Evolutionary conservation across 345 rosid species (phyloP), one percentile per base, ranked within the genome.

Genomic region (Euphorbia pulcherrima): DNA sequence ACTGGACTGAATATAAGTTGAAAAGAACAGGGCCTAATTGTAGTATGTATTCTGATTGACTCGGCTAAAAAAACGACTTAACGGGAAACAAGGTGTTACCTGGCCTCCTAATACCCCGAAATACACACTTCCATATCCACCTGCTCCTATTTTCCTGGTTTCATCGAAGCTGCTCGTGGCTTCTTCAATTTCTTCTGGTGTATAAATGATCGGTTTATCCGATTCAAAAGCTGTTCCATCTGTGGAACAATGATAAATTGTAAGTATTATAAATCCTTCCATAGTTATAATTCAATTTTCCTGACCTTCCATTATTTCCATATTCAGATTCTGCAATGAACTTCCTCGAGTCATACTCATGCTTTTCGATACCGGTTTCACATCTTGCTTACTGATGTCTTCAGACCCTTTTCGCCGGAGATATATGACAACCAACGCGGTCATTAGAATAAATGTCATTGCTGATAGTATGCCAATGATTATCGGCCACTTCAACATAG

Each of bases 71-170:
- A 40, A 21, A 24, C 4, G 50, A 44, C 50, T 44, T 3, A 44
- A 44, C 18, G 4, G 50, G 50, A 44, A 44, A 44, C 50, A 10
- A 53, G 27, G 1, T n/a, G 28, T 20, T 70, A 84, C 90, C 78
- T 79, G 73, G 8, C 61, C 81, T 50, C 77, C 77, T 48, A 85
- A 53, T 7, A 74, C 60, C 62, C 90, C 90, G 62, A 71, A 74
- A 79, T 78, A 88, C 64, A 85, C 90, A 21, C 68, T 55, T 27
- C 83, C 92, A 26, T 79, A 82, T 44, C 90, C 92, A 37, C 92
- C 93, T 18, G 68, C 70, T 68, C 90, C 88, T 5, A 85, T 84
- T 65, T 76, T 85, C 82, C 78, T 82, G 16, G 70, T 59, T 73
- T 73, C 81, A 30, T 81, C 87, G 20, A 84, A 88, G 77, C 70